A percentile compares a stretch with the other conserved stretches of the same genome.
These are phyloP conservation scores for Dictyostelium citrinum DNA, from an alignment of 78 protist species.

Conservation along the genomic window DNA sequence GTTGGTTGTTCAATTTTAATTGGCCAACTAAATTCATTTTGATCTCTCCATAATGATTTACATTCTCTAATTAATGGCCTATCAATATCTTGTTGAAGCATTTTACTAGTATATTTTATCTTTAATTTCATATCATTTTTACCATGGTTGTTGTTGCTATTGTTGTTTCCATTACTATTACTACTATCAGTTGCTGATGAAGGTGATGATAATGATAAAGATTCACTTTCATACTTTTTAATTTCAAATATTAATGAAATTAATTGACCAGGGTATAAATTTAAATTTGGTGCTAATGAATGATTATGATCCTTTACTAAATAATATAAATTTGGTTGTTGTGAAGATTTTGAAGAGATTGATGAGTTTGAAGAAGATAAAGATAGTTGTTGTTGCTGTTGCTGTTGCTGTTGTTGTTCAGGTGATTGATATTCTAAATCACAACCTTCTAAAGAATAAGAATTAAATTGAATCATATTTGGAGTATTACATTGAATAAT, in stretches of 20 bases:
- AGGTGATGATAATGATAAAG: neutral
- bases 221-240: conserved; percentile 32
- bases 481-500: conserved; percentile 32
- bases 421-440: conserved; percentile 18
- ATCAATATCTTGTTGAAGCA: conserved; percentile 11
- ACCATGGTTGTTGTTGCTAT: neutral
- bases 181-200: neutral
- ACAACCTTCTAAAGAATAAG: conserved; percentile 31
- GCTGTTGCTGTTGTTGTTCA: neutral
- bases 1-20: conserved; percentile 20
- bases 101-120: conserved; percentile 45
- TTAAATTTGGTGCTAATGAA: conserved; percentile 4
- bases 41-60: conserved; percentile 69
- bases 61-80: conserved; percentile 6
- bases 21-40: conserved; percentile 29
- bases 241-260: conserved; percentile 52
- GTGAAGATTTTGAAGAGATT: neutral
- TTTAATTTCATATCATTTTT: neutral
- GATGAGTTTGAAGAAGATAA: neutral
- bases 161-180: neutral
- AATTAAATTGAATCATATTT: conserved; percentile 2
- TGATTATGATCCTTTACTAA: conserved; percentile 50
- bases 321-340: conserved; percentile 22
- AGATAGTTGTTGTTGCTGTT: neutral
- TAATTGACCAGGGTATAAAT: conserved; percentile 56